Evolutionary conservation across 2,329 filamentous ascomycete genomes (phyloP).

Genomic region (Cordyceps pruinosa): DNA sequence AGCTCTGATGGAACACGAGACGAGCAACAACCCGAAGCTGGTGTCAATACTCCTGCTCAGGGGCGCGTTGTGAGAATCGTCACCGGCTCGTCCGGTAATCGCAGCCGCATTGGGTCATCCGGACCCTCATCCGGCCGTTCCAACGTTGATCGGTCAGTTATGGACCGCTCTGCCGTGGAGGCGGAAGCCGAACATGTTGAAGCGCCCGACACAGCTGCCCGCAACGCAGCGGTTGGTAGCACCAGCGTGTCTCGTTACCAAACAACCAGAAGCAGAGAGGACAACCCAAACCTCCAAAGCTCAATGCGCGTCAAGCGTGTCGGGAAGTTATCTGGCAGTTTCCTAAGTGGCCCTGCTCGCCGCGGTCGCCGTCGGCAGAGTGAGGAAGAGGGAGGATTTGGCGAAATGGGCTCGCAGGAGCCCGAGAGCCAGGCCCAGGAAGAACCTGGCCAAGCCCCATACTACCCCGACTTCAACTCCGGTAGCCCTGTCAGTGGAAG

Average conservation of each 20-base stretch:
- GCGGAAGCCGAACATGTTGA: conserved; percentile 41
- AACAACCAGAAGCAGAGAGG: conserved; percentile 47
- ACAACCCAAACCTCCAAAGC: conserved; percentile 60
- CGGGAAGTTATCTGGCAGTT: conserved; percentile 67
- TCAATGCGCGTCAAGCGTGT: conserved; percentile 73
- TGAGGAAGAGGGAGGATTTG: conserved; percentile 49
- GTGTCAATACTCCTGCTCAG: conserved; percentile 49
- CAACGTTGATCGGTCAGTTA: conserved; percentile 25
- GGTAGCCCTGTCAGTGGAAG: conserved; percentile 52
- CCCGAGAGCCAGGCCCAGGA: conserved; percentile 36
- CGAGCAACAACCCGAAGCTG: conserved; percentile 29
- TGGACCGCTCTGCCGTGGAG: conserved; percentile 31
- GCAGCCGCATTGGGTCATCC: conserved; percentile 30
- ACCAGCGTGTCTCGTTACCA: conserved; percentile 48
- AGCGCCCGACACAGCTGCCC: conserved; percentile 42
- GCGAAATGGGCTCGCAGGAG: conserved; percentile 8
- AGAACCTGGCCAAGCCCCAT: conserved; percentile 24
- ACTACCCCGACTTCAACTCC: conserved; percentile 40
- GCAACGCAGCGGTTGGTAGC: conserved; percentile 39
- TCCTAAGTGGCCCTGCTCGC: conserved; percentile 72
- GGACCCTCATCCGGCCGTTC: conserved; percentile 31
- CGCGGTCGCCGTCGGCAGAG: conserved; percentile 63
- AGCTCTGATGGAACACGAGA: conserved; percentile 37
- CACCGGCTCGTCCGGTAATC: conserved; percentile 43
- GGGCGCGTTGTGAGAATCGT: conserved; percentile 50